phyloP scores from a whole-genome alignment of 352 stramenopile species.

The Phytophthora hybrid region DNA sequence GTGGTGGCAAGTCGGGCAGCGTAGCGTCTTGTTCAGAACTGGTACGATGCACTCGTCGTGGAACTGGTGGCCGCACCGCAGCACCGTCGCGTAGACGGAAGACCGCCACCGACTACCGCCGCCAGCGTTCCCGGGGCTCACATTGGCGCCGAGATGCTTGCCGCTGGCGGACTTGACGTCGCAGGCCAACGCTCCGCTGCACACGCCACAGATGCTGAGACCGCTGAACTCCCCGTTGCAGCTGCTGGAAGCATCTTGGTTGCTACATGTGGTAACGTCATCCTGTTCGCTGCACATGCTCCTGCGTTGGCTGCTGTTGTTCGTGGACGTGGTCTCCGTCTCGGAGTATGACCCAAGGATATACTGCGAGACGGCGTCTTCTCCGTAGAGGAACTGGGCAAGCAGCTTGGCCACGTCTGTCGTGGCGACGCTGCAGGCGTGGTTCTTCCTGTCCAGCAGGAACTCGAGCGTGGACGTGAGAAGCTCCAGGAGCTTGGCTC shows the following conservation, averaged over 20 bases:
- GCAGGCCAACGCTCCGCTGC: constrained; percentile 24
- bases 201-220: constrained; percentile 31
- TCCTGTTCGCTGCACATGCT: constrained; percentile 23
- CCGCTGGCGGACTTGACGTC: constrained; percentile 4
- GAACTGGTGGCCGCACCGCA: constrained; percentile 49
- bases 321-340: constrained; percentile 1
- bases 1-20: constrained; percentile 44
- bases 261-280: background rate
- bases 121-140: constrained; percentile 1
- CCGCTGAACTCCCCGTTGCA: background rate
- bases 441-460: constrained; percentile 39
- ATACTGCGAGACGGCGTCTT: constrained; percentile 26
- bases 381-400: constrained; percentile 38
- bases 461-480: constrained; percentile 35
- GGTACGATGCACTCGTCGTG: constrained; percentile 55
- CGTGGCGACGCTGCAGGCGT: constrained; percentile 31
- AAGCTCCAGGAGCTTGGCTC: constrained; percentile 28
- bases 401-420: constrained; percentile 36
- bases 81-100: constrained; percentile 36
- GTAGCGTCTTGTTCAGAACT: constrained; percentile 44
- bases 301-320: constrained; percentile 13
- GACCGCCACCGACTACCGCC: constrained; percentile 10
- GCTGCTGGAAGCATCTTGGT: constrained; percentile 1
- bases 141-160: background rate
- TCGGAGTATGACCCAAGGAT: constrained; percentile 32